Conservation (phyloP, 1,139 yeast species). For the Debaryomyces psychrophilus region DNA sequence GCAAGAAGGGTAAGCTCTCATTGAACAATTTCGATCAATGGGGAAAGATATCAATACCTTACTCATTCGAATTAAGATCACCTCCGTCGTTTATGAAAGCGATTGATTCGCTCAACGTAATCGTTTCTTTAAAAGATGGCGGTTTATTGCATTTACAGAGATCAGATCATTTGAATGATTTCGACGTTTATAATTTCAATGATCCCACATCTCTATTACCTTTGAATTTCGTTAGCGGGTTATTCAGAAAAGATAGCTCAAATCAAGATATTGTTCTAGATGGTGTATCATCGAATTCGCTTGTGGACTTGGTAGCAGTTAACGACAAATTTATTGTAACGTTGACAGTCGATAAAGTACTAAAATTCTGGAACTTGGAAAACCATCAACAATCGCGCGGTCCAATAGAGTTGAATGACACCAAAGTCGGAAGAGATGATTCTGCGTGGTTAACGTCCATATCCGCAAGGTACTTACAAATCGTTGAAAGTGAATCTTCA, state of each 20-base stretch:
- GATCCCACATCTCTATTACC: constrained; percentile 51
- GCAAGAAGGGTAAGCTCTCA: constrained; percentile 21
- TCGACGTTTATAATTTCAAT: constrained; percentile 56
- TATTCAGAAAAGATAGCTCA: constrained; percentile 21
- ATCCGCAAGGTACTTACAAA: constrained; percentile 36
- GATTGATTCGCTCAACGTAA: constrained; percentile 42
- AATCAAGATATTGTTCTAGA: constrained; percentile 24
- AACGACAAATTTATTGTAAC: constrained; percentile 21
- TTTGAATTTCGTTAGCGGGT: constrained; percentile 39
- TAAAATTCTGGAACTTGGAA: constrained; percentile 60
- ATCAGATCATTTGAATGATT: constrained; percentile 36
- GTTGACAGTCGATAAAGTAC: constrained; percentile 49
- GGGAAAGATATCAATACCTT: constrained; percentile 71
- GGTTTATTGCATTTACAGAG: constrained; percentile 59
- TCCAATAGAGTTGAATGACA: constrained; percentile 21
- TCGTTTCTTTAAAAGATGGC: constrained; percentile 74
- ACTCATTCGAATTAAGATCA: constrained; percentile 68
- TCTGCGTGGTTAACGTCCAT: constrained; percentile 35
- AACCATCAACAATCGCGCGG: constrained; percentile 29
- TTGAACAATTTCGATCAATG: constrained; percentile 46
- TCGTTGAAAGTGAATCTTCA: constrained; percentile 14
- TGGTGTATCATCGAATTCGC: constrained; percentile 35
- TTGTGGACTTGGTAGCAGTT: constrained; percentile 33
- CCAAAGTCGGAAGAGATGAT: constrained; percentile 14
- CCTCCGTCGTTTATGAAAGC: constrained; percentile 59